These are phyloP conservation scores for Yamadazyma olivae DNA, from an alignment of 805 yeast species.

Conservation along the genomic window DNA sequence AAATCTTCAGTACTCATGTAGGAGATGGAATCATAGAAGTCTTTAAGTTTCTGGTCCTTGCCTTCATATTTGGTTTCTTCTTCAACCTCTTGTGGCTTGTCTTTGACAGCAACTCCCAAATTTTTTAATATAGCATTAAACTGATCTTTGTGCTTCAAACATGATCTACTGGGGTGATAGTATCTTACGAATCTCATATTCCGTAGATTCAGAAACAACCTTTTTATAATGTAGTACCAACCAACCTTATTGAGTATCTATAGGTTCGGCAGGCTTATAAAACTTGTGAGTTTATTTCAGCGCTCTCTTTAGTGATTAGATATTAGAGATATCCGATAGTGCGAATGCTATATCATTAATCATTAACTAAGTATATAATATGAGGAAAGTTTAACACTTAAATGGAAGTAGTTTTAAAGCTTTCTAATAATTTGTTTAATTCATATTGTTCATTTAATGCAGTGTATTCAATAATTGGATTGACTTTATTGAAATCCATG, in stretches of 20 bases:
- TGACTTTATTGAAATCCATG: constrained; percentile 14
- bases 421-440: constrained; percentile 24
- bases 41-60: constrained; percentile 7
- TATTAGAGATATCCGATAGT: too few species aligned
- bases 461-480: constrained; percentile 33
- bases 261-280: too few species aligned
- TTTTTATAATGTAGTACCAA: too few species aligned
- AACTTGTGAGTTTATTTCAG: too few species aligned
- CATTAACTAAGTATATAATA: too few species aligned
- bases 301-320: too few species aligned
- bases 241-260: too few species aligned
- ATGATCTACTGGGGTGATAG: not conserved
- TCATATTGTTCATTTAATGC: constrained; percentile 34
- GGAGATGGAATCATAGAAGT: constrained; percentile 25
- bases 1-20: constrained; percentile 39
- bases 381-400: constrained; percentile 2
- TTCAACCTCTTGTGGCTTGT: not conserved
- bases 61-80: constrained; percentile 1
- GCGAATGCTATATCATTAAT: too few species aligned
- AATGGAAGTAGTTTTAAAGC: constrained; percentile 7
- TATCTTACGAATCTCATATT: too few species aligned
- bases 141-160: constrained; percentile 1
- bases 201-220: too few species aligned
- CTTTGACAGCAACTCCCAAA: constrained; percentile 25
- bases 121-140: constrained; percentile 20